Percentiles rank a stretch among this genome's conserved stretches.
Evolutionary conservation across 2,329 filamentous ascomycete genomes (phyloP).

Genomic region (Epicoccum sorghinum): DNA sequence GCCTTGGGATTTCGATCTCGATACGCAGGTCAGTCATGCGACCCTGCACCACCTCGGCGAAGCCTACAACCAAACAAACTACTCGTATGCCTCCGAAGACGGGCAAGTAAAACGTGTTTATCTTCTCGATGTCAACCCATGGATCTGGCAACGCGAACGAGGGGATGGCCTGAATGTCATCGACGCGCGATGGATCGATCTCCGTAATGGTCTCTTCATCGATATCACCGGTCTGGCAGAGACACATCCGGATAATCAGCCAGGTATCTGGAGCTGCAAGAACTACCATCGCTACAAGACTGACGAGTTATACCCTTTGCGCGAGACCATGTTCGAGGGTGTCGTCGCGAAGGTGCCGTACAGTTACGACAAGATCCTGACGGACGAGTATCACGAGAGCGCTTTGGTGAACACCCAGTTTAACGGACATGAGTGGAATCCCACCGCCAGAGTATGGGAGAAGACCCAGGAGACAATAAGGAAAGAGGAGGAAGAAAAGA

Average conservation of each 20-base stretch:
- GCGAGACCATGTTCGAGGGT: slow-evolving; percentile 76
- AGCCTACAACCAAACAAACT: slow-evolving; percentile 71
- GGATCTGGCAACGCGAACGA: slow-evolving; percentile 64
- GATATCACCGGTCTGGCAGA: slow-evolving; percentile 81
- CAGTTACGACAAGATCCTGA: slow-evolving; percentile 68
- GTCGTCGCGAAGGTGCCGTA: slow-evolving; percentile 73
- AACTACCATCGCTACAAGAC: slow-evolving; percentile 75
- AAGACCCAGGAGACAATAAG: slow-evolving; percentile 41
- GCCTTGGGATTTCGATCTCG: slow-evolving; percentile 85
- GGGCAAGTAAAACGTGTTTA: slow-evolving; percentile 59
- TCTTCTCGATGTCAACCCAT: slow-evolving; percentile 78
- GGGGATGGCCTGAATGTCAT: slow-evolving; percentile 79
- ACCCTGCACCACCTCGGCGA: slow-evolving; percentile 71
- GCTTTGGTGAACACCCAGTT: slow-evolving; percentile 66
- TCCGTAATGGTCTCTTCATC: slow-evolving; percentile 76
- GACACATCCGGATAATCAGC: slow-evolving; percentile 62
- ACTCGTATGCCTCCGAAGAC: slow-evolving; percentile 49
- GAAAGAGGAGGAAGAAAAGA: slow-evolving; percentile 21
- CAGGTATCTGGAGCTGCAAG: slow-evolving; percentile 79
- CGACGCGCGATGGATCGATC: slow-evolving; percentile 83
- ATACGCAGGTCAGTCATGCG: slow-evolving; percentile 74
- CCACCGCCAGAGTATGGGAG: slow-evolving; percentile 65
- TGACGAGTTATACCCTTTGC: slow-evolving; percentile 77
- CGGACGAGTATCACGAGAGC: slow-evolving; percentile 69
- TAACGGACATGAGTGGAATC: slow-evolving; percentile 66